Conservation (phyloP, 495 filamentous ascomycete species). For the Trichoderma virens region DNA sequence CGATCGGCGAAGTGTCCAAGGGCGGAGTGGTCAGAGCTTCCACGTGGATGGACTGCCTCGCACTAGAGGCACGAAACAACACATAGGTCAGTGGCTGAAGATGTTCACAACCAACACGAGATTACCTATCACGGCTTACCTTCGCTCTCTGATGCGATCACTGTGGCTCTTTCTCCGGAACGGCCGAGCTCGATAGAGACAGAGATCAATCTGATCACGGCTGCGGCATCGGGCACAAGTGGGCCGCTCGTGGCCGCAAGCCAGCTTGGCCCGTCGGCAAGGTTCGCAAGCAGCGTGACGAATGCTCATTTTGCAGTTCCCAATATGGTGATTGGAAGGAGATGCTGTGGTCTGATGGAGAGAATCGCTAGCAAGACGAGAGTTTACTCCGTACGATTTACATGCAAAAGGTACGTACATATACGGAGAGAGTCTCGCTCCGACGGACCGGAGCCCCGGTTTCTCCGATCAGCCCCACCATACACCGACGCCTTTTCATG, state of each 20-base stretch:
- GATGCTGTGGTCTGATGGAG: not conserved
- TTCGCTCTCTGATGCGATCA: not conserved
- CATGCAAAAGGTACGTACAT: not conserved
- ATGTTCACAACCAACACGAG: not conserved
- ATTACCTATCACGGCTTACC: constrained; percentile 12
- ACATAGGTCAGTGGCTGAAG: not conserved
- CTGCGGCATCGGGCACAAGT: constrained; percentile 31
- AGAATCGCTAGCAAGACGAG: not conserved
- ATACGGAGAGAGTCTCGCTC: not conserved
- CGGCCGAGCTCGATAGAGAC: constrained; percentile 34
- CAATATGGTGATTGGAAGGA: not conserved
- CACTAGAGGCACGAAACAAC: not conserved
- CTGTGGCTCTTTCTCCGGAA: constrained; percentile 16
- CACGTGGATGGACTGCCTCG: not conserved
- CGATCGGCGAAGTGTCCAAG: constrained; percentile 12
- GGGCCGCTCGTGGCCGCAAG: constrained; percentile 35
- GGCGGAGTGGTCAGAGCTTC: constrained; percentile 10
- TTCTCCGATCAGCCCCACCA: not conserved
- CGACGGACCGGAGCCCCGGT: not conserved
- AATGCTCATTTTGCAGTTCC: not conserved
- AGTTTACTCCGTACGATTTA: not conserved
- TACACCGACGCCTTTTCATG: not conserved
- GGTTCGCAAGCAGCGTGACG: constrained; percentile 26
- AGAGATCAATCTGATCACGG: constrained; percentile 20
- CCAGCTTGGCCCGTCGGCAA: constrained; percentile 35